Conservation (phyloP, 306 rosid species). For the Cicer bijugum region DNA sequence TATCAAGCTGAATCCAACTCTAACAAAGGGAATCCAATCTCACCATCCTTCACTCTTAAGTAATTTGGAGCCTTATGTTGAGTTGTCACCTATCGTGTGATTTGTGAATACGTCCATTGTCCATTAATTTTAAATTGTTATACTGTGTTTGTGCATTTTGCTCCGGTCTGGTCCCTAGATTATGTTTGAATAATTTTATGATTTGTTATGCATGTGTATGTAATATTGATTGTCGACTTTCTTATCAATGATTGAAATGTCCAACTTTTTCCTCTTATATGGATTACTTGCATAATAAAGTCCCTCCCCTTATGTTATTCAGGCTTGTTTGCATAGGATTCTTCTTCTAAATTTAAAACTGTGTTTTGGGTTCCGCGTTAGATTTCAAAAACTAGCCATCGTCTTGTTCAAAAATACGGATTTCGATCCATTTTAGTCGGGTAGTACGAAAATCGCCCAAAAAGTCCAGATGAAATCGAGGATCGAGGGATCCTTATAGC, state of each 20-base stretch:
- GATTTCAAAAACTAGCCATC: too few species aligned
- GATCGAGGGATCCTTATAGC: too few species aligned
- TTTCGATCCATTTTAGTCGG: too few species aligned
- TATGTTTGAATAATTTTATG: constrained; percentile 3
- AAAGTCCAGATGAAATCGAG: too few species aligned
- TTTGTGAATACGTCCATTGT: not conserved
- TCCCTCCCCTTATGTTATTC: not conserved
- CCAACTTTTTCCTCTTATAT: not conserved
- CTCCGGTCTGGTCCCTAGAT: not conserved
- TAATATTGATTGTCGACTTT: not conserved
- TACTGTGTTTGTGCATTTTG: not conserved
- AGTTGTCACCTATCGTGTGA: not conserved
- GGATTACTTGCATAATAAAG: not conserved
- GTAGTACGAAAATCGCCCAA: too few species aligned
- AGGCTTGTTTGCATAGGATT: not conserved
- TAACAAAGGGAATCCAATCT: too few species aligned
- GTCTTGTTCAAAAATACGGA: too few species aligned
- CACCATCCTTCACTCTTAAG: too few species aligned
- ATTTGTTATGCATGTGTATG: not conserved
- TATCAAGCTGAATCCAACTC: too few species aligned
- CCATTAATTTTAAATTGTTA: not conserved
- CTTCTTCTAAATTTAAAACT: too few species aligned
- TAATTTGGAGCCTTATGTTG: not conserved
- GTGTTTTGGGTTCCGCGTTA: too few species aligned
- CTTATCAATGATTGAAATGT: not conserved